phyloP scores from a whole-genome alignment of 2,329 filamentous ascomycete genomes.

The Stachybotrys chartarum region DNA sequence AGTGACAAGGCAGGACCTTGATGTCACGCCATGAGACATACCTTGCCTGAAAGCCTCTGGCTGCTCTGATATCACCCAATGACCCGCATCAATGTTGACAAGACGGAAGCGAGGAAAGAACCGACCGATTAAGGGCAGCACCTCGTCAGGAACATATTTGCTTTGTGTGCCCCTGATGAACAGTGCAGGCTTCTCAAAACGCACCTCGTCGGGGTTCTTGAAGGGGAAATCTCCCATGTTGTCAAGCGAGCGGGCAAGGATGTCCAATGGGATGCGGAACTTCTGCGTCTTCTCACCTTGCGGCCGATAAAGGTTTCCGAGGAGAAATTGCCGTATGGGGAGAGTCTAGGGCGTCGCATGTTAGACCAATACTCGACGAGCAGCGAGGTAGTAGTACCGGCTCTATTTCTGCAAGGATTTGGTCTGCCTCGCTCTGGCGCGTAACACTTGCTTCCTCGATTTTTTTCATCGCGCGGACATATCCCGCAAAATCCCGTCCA shows the following conservation, averaged over 20 bases:
- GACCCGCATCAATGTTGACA: conserved; percentile 68
- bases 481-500: conserved; percentile 66
- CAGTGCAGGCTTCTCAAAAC: conserved; percentile 71
- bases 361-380: not conserved
- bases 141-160: conserved; percentile 74
- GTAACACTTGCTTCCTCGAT: conserved; percentile 64
- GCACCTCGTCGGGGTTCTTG: conserved; percentile 57
- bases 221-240: conserved; percentile 87
- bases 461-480: conserved; percentile 76
- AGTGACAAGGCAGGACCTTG: not conserved
- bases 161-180: conserved; percentile 75
- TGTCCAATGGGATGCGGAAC: conserved; percentile 74
- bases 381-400: conserved; percentile 31
- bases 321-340: conserved; percentile 80
- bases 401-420: conserved; percentile 70
- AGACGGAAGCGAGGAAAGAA: conserved; percentile 77
- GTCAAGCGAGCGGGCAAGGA: conserved; percentile 59
- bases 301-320: conserved; percentile 71
- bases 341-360: conserved; percentile 24
- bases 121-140: conserved; percentile 67
- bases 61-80: conserved; percentile 88
- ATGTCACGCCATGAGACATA: conserved; percentile 27
- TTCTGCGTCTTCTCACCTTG: conserved; percentile 46
- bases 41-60: conserved; percentile 71
- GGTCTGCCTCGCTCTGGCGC: conserved; percentile 71